A percentile compares a stretch with the other conserved stretches of the same genome.
phyloP scores from a whole-genome alignment of 2,329 filamentous ascomycete genomes.

The Clonostachys solani region DNA sequence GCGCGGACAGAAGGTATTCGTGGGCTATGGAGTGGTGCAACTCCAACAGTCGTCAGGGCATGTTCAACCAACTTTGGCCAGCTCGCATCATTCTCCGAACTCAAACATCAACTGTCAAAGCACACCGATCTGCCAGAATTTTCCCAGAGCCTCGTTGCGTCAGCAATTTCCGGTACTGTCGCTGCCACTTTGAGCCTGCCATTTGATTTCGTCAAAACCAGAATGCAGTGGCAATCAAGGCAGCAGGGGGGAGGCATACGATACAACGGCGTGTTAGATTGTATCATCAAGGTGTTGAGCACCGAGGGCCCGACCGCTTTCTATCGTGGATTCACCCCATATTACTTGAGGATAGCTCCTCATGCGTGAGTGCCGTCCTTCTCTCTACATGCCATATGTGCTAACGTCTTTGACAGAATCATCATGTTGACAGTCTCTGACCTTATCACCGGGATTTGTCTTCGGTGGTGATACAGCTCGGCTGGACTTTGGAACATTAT shows the following conservation, averaged over 20 bases:
- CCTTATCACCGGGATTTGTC: no score
- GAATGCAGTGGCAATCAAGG: conserved; percentile 86
- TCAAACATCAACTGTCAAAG: conserved; percentile 77
- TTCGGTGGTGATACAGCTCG: no score
- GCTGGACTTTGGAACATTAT: no score
- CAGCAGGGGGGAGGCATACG: conserved; percentile 77
- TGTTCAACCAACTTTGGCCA: conserved; percentile 99
- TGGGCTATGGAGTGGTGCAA: conserved; percentile 84
- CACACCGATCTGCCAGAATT: conserved; percentile 60
- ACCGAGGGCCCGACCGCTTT: conserved; percentile 89
- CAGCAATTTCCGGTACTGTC: conserved; percentile 92
- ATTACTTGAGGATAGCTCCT: conserved; percentile 92
- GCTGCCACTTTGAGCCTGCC: conserved; percentile 93
- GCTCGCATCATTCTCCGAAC: conserved; percentile 95
- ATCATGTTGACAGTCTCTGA: no score
- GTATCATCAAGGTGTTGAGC: conserved; percentile 81
- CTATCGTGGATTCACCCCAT: conserved; percentile 94
- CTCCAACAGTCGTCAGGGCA: conserved; percentile 87
- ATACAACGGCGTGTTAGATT: conserved; percentile 86
- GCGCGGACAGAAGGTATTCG: conserved; percentile 74
- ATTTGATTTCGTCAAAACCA: conserved; percentile 98
- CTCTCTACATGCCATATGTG: no score
- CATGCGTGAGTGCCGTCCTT: conserved; percentile 72
- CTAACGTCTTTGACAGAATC: no score
- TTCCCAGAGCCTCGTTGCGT: conserved; percentile 79